Percentiles rank a stretch among this genome's conserved stretches.
These are phyloP conservation scores for Avena atlantica DNA, from an alignment of 176 grass and related monocot species.

Conservation along the genomic window DNA sequence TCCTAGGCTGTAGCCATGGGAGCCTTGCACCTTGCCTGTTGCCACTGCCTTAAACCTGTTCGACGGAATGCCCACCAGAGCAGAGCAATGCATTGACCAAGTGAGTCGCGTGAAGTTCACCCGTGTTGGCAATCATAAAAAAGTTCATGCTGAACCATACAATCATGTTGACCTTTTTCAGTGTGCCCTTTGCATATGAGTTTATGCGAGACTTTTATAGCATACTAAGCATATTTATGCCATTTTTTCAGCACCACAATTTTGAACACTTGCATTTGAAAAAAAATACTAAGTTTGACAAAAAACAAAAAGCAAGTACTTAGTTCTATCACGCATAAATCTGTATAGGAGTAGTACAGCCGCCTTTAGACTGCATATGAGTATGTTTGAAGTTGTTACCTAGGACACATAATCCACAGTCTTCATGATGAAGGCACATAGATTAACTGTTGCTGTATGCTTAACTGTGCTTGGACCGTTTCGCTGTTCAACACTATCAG, in stretches of 20 bases:
- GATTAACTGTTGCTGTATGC: not conserved
- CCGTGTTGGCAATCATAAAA: not conserved
- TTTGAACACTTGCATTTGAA: not conserved
- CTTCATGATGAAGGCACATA: not conserved
- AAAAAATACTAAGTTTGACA: not conserved
- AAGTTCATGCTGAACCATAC: not conserved
- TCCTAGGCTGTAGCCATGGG: not conserved
- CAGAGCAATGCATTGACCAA: not conserved
- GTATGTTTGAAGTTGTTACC: not conserved
- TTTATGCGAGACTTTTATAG: not conserved
- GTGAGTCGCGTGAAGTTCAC: not conserved
- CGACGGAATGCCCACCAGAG: slow-evolving; percentile 5
- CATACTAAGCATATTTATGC: not conserved
- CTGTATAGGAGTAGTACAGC: not conserved
- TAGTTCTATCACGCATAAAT: not conserved
- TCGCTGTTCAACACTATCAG: not conserved
- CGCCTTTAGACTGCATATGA: not conserved
- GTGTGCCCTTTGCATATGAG: not conserved
- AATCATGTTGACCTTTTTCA: not conserved
- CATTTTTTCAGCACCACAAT: not conserved
- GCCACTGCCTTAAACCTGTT: not conserved
- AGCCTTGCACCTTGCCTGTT: not conserved
- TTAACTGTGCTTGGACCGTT: not conserved
- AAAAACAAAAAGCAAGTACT: not conserved
- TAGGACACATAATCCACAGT: not conserved